Conservation (phyloP, 140 eudicot species). For the Bidens hawaiensis region DNA sequence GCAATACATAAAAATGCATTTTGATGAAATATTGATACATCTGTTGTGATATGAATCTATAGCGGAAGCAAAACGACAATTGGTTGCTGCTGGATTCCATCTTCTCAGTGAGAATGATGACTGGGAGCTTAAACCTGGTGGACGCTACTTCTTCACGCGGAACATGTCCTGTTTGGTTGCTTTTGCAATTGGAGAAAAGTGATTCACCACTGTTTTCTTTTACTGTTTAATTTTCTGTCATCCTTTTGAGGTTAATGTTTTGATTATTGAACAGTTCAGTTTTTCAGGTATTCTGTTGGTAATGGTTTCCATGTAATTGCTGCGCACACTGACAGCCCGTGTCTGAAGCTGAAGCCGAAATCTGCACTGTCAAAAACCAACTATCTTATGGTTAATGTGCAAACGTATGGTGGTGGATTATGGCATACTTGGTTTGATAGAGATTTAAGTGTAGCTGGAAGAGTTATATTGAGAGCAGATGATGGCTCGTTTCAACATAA, state of each 20-base stretch:
- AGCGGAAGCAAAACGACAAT: conserved; percentile 93
- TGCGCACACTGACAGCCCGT: conserved; percentile 97
- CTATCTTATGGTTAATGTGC: conserved; percentile 91
- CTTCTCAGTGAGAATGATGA: conserved; percentile 82
- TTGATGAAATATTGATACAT: no score
- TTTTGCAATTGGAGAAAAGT: conserved; percentile 88
- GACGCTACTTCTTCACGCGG: conserved; percentile 89
- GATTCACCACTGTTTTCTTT: conserved; percentile 25
- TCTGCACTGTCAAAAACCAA: conserved; percentile 84
- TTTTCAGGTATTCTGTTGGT: conserved; percentile 79
- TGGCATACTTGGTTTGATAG: conserved; percentile 99
- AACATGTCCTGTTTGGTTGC: conserved; percentile 96
- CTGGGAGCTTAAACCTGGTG: conserved; percentile 97
- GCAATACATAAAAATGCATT: neutral
- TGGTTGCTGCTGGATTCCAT: conserved; percentile 81
- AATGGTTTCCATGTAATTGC: conserved; percentile 95
- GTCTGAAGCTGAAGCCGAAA: conserved; percentile 84
- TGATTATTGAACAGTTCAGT: conserved; percentile 26
- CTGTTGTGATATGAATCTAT: conserved; percentile 11
- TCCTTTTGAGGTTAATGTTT: conserved; percentile 7
- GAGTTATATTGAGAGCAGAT: conserved; percentile 64
- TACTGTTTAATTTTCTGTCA: neutral
- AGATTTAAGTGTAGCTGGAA: conserved; percentile 91
- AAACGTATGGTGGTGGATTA: conserved; percentile 96
- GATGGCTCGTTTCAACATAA: conserved; percentile 78